Conservation (phyloP, 257 asterid genomes). For the Cordia subcordata region DNA sequence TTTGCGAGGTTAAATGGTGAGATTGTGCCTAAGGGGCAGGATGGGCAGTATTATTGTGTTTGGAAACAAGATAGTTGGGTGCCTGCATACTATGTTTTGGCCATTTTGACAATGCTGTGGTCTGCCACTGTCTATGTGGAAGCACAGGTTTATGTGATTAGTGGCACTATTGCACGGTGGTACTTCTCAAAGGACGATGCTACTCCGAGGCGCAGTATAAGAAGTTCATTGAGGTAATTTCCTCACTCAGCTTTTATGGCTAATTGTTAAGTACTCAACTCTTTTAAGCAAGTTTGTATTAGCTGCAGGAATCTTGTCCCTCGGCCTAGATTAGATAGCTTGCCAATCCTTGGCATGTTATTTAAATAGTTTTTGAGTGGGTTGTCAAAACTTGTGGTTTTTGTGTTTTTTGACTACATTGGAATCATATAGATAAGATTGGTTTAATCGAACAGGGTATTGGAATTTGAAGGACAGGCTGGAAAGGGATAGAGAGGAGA, state of each 20-base stretch:
- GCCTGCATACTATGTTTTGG: slow-evolving; percentile 78
- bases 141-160: slow-evolving; percentile 83
- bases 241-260: slow-evolving; percentile 8
- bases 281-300: not conserved
- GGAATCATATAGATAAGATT: too few species aligned
- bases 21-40: slow-evolving; percentile 56
- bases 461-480: too few species aligned
- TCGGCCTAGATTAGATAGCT: too few species aligned
- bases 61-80: slow-evolving; percentile 99
- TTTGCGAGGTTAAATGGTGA: slow-evolving; percentile 73
- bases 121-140: slow-evolving; percentile 86
- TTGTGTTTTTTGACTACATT: too few species aligned
- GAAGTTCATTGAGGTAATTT: slow-evolving; percentile 79
- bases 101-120: slow-evolving; percentile 91
- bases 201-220: slow-evolving; percentile 63
- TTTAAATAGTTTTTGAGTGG: too few species aligned
- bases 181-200: slow-evolving; percentile 75
- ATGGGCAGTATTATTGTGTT: slow-evolving; percentile 59
- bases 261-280: not conserved
- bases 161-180: slow-evolving; percentile 94
- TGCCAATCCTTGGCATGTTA: too few species aligned
- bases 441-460: too few species aligned
- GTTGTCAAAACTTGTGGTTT: too few species aligned
- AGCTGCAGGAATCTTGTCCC: not conserved
- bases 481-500: too few species aligned